Evolutionary conservation across 371 early-diverging fungal species (phyloP).

Genomic region (Zychaea mexicana): DNA sequence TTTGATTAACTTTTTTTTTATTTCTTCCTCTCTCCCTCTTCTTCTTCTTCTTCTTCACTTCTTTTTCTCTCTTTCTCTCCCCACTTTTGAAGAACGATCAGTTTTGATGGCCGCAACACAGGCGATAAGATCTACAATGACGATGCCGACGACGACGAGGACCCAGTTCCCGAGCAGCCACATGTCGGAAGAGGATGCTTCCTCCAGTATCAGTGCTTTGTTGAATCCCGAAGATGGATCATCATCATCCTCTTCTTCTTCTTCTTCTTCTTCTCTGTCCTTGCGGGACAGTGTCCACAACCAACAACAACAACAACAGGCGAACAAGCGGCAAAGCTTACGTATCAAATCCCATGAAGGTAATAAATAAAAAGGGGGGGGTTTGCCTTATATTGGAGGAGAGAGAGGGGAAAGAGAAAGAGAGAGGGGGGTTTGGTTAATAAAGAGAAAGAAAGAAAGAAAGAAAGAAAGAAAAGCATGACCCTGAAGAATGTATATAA

Average conservation of each 20-base stretch:
- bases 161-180: slow-evolving; percentile 4
- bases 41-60: background rate
- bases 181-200: slow-evolving; percentile 8
- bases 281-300: background rate
- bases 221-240: slow-evolving; percentile 19
- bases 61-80: background rate
- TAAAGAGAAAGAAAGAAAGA: background rate
- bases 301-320: slow-evolving; percentile 5
- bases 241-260: background rate
- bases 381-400: no score
- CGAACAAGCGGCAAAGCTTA: slow-evolving; percentile 23
- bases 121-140: slow-evolving; percentile 4
- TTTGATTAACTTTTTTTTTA: slow-evolving; percentile 11
- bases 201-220: slow-evolving; percentile 16
- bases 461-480: background rate
- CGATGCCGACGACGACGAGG: no score
- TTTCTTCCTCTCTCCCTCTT: slow-evolving; percentile 13
- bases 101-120: background rate
- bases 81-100: background rate
- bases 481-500: no score
- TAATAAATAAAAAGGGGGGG: slow-evolving; percentile 5
- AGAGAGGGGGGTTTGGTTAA: no score
- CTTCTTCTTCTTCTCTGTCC: background rate
- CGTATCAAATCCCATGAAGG: slow-evolving; percentile 47
- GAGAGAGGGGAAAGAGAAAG: background rate